A percentile compares a stretch with the other conserved stretches of the same genome.
These are phyloP conservation scores for Boletellus deceptivus DNA, from an alignment of 1,284 basidiomycete species.

Conservation along the genomic window DNA sequence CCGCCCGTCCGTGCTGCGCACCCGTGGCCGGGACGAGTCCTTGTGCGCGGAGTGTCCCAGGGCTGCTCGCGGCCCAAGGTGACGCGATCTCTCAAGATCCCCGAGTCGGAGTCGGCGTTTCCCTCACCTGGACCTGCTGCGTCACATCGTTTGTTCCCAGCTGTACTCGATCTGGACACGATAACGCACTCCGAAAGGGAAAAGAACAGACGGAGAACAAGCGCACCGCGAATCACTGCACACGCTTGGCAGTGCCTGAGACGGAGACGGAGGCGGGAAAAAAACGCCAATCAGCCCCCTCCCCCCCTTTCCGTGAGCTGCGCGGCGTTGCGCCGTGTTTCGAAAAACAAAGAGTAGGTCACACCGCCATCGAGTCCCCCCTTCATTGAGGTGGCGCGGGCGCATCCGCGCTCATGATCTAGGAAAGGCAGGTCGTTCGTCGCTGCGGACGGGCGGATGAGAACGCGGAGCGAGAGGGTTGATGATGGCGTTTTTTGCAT, in stretches of 20 bases:
- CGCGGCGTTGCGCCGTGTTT: background rate
- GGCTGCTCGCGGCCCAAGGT: background rate
- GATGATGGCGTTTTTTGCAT: too few species aligned
- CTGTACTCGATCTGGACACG: background rate
- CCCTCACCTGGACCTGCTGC: too few species aligned
- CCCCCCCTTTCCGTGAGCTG: too few species aligned
- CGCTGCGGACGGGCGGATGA: too few species aligned
- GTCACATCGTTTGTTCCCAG: background rate
- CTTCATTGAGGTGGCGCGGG: background rate
- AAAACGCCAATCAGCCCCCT: background rate
- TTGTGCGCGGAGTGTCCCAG: background rate
- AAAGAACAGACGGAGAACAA: background rate
- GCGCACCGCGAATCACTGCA: too few species aligned
- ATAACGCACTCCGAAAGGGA: background rate
- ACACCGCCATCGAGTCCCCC: background rate
- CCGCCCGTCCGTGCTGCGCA: background rate
- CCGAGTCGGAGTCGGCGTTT: background rate
- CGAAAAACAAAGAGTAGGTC: background rate
- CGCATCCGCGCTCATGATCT: background rate
- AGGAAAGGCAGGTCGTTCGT: too few species aligned
- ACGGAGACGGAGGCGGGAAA: background rate
- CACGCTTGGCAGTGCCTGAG: background rate
- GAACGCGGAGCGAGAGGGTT: too few species aligned
- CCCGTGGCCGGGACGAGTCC: background rate
- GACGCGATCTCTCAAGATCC: conserved; percentile 1